Base-by-base conservation (phyloP, 2,329 filamentous ascomycete species). In the Blumeria hordei region DNA sequence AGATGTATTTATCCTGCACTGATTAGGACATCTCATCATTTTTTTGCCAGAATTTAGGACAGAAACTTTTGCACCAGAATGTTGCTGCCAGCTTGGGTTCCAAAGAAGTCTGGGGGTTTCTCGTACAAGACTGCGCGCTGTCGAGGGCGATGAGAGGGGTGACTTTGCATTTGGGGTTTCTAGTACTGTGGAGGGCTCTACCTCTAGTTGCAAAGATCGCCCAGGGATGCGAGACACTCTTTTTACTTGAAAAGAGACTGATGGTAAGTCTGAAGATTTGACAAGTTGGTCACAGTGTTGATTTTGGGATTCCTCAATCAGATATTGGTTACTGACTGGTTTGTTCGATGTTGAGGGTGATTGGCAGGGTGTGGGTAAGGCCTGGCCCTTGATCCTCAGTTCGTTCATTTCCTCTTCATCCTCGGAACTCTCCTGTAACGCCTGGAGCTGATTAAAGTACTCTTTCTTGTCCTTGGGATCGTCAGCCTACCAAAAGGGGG, bases 401-500 rank as follows among this genome's bases (percentile, higher is more conserved):
- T 62, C 56, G 39, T 63, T 60, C 14, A 54, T 54, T 52, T 58
- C 58, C 32, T 57, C 55, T 45, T 64, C 63, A 7, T 60, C 58
- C 28, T 64, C 62, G 16, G 62, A 64, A 43, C 54, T 57, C 12
- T 64, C 55, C 39, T 60, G 58, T 32, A 65, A 56, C 8, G 60
- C 55, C 32, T 61, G 59, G 39, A 65, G 62, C 54, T 60, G 58
- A 14, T 57, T 53, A 54, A 63, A 63, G 54, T 57, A 63, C 35
- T 60, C 58, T 28, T 56, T 55, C 56, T 61, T 61, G 44, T 60
- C 56, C 54, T 59, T 32, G 8, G 21, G 21, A 28, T 28, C 21
- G 4, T 28, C 21, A 28, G 21, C 21, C 21, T 28, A 28, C 21
- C 21, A 28, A 28, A 28, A n/a, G n/a, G 21, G 21, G 21, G 21